Evolutionary conservation across 1,284 basidiomycete genomes (phyloP).

Genomic region (Papiliotrema laurentii): DNA sequence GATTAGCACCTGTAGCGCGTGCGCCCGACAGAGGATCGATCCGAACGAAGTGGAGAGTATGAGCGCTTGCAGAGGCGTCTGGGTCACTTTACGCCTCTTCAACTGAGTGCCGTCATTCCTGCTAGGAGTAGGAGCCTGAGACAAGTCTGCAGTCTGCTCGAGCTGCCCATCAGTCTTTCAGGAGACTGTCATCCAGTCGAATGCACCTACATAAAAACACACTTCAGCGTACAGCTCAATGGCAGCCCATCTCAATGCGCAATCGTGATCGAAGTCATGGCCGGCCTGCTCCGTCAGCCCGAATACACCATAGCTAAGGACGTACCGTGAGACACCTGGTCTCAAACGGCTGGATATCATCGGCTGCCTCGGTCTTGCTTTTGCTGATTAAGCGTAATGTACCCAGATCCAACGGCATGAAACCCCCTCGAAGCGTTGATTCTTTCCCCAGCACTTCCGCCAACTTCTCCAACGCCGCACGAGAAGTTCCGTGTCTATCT

Average conservation of each 20-base stretch:
- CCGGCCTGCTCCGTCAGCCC: slow-evolving; percentile 52
- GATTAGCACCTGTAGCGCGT: slow-evolving; percentile 71
- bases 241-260: slow-evolving; percentile 74
- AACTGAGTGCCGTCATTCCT: slow-evolving; percentile 48
- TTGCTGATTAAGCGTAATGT: slow-evolving; percentile 19
- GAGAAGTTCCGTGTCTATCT: slow-evolving; percentile 22
- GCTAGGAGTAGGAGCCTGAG: slow-evolving; percentile 47
- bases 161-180: slow-evolving; percentile 10
- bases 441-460: slow-evolving; percentile 56
- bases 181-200: background rate
- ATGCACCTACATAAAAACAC: slow-evolving; percentile 57
- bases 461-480: slow-evolving; percentile 55
- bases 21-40: slow-evolving; percentile 45
- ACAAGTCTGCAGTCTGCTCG: slow-evolving; percentile 59
- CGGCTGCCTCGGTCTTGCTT: slow-evolving; percentile 1
- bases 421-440: slow-evolving; percentile 60
- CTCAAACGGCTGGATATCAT: slow-evolving; percentile 23
- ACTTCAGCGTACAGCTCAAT: slow-evolving; percentile 81
- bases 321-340: slow-evolving; percentile 18
- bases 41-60: slow-evolving; percentile 53
- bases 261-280: slow-evolving; percentile 62
- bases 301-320: background rate
- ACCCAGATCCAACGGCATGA: slow-evolving; percentile 58
- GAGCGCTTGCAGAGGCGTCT: slow-evolving; percentile 58
- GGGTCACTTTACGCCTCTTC: slow-evolving; percentile 52